Evolutionary conservation across 305 asterid genomes (phyloP), one percentile per base, ranked within the genome.

Genomic region (Rubia peregrina): DNA sequence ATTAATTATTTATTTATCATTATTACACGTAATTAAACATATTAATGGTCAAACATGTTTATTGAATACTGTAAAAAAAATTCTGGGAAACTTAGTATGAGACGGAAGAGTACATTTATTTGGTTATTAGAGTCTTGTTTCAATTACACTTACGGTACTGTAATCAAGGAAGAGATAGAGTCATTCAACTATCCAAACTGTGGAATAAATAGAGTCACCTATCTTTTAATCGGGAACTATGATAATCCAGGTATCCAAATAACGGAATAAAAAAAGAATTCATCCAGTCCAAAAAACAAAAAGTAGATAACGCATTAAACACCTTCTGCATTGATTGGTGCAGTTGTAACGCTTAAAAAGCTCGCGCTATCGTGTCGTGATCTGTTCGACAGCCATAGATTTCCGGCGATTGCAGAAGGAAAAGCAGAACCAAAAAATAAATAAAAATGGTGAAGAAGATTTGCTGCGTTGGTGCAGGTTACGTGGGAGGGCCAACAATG

Each of bases 71-170:
- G 26, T 24, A 24, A 24, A 24, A 24, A 24, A 24, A 24, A 24
- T 24, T 24, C 26, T 24, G 26, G 26, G 26, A 24, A 24, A 24
- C 26, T 24, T 24, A 24, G 26, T 24, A 24, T 24, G 26, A 24
- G 1, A 24, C 26, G 26, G 26, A 24, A 24, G 26, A 24, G 26
- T 24, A 1, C 26, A 24, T 24, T 24, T 24, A 24, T 24, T 24
- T 24, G 26, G 26, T 24, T 24, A 1, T 64, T 81, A 73, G 72
- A 59, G 68, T 71, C 80, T 66, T 76, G 81, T 76, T 85, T 71
- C 38, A 16, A 48, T 13, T 13, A 48, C n/a, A 14, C 55, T 13
- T 24, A 24, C 26, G 26, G 26, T 48, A 13, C 53, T 11, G 1
- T 48, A 48, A 48, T 3, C 0, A 48, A 48, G 6, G 19, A 5